These are phyloP conservation scores for Schwanniomyces yamadae DNA, from an alignment of 805 yeast species.

Conservation along the genomic window DNA sequence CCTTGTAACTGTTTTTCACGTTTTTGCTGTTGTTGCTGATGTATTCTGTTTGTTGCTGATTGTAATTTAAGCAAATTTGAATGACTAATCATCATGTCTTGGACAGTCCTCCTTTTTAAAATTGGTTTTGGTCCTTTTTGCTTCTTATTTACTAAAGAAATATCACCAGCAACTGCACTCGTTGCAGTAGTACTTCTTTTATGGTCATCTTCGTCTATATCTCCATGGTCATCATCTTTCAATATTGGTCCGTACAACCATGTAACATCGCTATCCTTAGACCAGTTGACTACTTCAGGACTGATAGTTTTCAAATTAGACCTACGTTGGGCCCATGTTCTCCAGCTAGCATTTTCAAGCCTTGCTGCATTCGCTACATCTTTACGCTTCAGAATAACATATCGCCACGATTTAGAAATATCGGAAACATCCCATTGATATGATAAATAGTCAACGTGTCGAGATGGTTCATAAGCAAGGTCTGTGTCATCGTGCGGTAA, in stretches of 20 bases:
- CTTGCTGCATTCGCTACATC: constrained; percentile 66
- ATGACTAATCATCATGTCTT: constrained; percentile 74
- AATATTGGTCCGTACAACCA: constrained; percentile 95
- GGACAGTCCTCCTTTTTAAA: constrained; percentile 79
- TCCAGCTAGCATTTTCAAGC: constrained; percentile 70
- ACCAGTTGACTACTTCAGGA: constrained; percentile 93
- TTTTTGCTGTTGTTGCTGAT: constrained; percentile 29
- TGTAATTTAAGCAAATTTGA: constrained; percentile 45
- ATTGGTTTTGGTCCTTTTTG: constrained; percentile 66
- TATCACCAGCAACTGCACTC: constrained; percentile 46
- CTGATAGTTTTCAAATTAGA: constrained; percentile 70
- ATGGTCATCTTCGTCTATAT: constrained; percentile 16
- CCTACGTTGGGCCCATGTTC: constrained; percentile 89
- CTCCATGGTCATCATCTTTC: constrained; percentile 38
- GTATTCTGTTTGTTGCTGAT: constrained; percentile 37
- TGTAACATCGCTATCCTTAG: constrained; percentile 93
- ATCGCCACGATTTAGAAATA: constrained; percentile 93
- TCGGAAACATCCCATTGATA: constrained; percentile 96
- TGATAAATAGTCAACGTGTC: constrained; percentile 92
- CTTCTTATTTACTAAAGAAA: constrained; percentile 36
- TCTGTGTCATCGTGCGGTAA: constrained; percentile 84
- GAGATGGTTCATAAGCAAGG: constrained; percentile 73
- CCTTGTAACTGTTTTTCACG: constrained; percentile 12
- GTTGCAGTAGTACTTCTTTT: constrained; percentile 32
- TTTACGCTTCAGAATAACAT: constrained; percentile 76